A percentile compares a stretch with the other conserved stretches of the same genome.
These are phyloP conservation scores for Kwoniella botswanensis DNA, from an alignment of 768 basidiomycete genomes.

Conservation along the genomic window DNA sequence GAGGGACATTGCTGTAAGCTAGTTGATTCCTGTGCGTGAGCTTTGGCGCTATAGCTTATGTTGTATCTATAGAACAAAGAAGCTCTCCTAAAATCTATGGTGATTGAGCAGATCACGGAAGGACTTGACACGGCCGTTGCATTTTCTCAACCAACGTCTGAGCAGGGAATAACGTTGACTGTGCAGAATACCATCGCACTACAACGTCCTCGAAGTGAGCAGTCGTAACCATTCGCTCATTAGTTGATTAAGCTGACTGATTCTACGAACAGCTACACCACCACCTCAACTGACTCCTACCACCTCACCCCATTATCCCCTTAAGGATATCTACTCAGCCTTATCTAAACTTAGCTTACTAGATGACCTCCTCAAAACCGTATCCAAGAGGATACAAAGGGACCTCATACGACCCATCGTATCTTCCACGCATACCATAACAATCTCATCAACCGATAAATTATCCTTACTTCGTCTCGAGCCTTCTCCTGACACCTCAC, in stretches of 20 bases:
- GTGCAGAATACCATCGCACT: constrained; percentile 16
- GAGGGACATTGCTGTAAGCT: constrained; percentile 29
- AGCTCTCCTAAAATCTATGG: constrained; percentile 31
- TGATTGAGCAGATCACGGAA: constrained; percentile 41
- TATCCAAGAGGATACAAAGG: constrained; percentile 39
- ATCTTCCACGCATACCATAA: background rate
- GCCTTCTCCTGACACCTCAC: constrained; percentile 61
- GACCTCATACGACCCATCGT: constrained; percentile 47
- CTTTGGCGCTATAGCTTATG: background rate
- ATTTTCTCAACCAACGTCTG: constrained; percentile 5
- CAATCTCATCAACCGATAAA: constrained; percentile 42
- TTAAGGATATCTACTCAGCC: constrained; percentile 30
- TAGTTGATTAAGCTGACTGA: background rate
- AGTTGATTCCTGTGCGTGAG: no score
- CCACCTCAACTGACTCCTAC: constrained; percentile 6
- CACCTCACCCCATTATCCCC: constrained; percentile 25
- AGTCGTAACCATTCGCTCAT: background rate
- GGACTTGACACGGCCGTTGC: constrained; percentile 36
- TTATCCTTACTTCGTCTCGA: constrained; percentile 61
- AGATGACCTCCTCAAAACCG: constrained; percentile 18
- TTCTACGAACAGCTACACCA: constrained; percentile 3
- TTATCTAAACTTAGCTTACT: constrained; percentile 60
- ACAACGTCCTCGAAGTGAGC: constrained; percentile 32
- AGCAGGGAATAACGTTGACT: constrained; percentile 12
- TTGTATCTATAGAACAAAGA: constrained; percentile 20